Evolutionary conservation across 805 yeast species (phyloP), one percentile per base, ranked within the genome.

Genomic region (Pichia eremophila): DNA sequence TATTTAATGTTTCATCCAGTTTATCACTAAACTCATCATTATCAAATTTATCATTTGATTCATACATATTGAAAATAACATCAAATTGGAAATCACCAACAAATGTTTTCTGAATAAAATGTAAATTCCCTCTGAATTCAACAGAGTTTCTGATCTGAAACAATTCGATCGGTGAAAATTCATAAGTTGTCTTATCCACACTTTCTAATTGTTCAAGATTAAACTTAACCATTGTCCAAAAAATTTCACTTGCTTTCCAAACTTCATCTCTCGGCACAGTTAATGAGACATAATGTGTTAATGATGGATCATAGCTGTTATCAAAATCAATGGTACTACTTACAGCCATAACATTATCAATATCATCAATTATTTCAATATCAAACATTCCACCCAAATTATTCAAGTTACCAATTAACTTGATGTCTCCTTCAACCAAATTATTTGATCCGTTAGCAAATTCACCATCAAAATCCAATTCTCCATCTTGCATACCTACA

Each of bases 201-300:
- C 48, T 54, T 25, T 65, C 67, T 6, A 53, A n/a, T 19, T 49
- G 66, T 46, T 73, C 66, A n/a, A 89, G 66, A 8, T 85, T 78
- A 44, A 89, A 93, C 54, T 83, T 81, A 38, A 88, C 55, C 48
- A 89, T 52, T 0, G 87, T 77, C 60, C 78, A 67, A 59, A 81
- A 88, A 6, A 90, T 74, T 46, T 88, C 96, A 48, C 73, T 74
- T 5, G 91, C 93, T 57, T 72, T 73, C 96, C 96, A 89, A 9
- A 76, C 71, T 48, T 79, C 73, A 51, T 75, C 78, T 14, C 29
- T 36, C 0, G 96, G 95, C 5, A 86, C 81, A 19, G 67, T 71
- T 54, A 90, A 67, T 14, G 90, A 79, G 22, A 79, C 51, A 62
- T 87, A 86, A 54, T 83, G 87, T 0, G 85, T 69, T 44, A 67